These are phyloP conservation scores for Apodospora peruviana DNA, from an alignment of 495 filamentous ascomycete genomes.

Conservation along the genomic window DNA sequence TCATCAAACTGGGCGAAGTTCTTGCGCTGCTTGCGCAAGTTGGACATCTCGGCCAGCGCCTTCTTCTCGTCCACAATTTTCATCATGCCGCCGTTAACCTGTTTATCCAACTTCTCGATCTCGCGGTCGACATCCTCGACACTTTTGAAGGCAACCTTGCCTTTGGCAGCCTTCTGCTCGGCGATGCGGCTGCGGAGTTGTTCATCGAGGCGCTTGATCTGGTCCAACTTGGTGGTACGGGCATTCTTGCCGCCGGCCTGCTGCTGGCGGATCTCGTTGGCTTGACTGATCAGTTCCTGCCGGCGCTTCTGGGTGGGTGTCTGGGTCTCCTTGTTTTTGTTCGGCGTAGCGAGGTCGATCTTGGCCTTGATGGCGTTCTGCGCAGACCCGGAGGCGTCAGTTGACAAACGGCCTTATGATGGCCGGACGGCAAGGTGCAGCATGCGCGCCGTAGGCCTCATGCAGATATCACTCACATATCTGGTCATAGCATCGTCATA, in stretches of 20 bases:
- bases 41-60: slow-evolving; percentile 74
- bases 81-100: slow-evolving; percentile 81
- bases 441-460: not conserved
- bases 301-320: slow-evolving; percentile 69
- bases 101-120: slow-evolving; percentile 71
- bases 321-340: slow-evolving; percentile 63
- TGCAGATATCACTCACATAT: slow-evolving; percentile 55
- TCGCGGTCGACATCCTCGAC: slow-evolving; percentile 80
- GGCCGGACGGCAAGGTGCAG: slow-evolving; percentile 3
- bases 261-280: slow-evolving; percentile 67
- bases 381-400: not conserved
- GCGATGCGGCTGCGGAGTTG: slow-evolving; percentile 72
- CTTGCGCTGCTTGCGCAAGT: slow-evolving; percentile 82
- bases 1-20: slow-evolving; percentile 78
- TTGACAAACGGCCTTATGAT: not conserved
- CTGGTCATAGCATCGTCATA: slow-evolving; percentile 65
- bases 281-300: slow-evolving; percentile 71
- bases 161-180: slow-evolving; percentile 77
- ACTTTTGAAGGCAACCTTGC: slow-evolving; percentile 73
- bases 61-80: slow-evolving; percentile 97
- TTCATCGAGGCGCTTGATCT: slow-evolving; percentile 79
- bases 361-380: slow-evolving; percentile 83
- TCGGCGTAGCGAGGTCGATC: slow-evolving; percentile 67
- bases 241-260: slow-evolving; percentile 79
- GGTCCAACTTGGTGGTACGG: slow-evolving; percentile 68